phyloP scores from a whole-genome alignment of 345 rosid genomes.

The Salix caprea region DNA sequence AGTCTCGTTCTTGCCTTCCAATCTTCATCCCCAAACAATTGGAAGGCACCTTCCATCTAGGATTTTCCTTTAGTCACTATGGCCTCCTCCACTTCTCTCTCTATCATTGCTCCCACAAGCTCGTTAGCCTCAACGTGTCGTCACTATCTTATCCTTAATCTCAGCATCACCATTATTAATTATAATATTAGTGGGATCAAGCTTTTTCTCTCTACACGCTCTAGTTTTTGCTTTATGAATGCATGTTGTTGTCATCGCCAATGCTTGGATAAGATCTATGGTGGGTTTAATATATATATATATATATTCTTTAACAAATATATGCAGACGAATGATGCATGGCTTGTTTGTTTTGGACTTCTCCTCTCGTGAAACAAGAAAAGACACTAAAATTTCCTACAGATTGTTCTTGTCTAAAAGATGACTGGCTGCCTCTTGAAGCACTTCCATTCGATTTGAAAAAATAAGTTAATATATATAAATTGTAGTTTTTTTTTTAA shows the following conservation, averaged over 20 bases:
- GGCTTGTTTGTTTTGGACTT: conserved; percentile 2
- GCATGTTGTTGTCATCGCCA: not conserved
- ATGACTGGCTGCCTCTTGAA: not conserved
- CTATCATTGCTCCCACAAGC: not conserved
- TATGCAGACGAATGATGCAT: not conserved
- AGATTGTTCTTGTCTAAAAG: not conserved
- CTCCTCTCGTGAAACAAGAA: not conserved
- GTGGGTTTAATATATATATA: not conserved
- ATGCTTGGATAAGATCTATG: conserved; percentile 6
- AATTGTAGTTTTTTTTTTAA: too few relatives aligned
- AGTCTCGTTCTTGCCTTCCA: not conserved
- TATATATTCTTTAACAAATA: not conserved
- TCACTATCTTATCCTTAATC: not conserved
- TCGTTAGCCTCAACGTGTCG: not conserved
- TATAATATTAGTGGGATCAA: conserved; percentile 5
- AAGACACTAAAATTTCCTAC: too few relatives aligned
- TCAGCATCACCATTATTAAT: not conserved
- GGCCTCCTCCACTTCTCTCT: not conserved
- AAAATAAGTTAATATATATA: too few relatives aligned
- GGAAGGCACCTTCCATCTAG: too few relatives aligned
- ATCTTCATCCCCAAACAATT: not conserved
- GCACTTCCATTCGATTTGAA: too few relatives aligned
- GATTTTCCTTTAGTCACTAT: not conserved
- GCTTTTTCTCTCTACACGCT: not conserved
- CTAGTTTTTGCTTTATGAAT: not conserved